phyloP scores from a whole-genome alignment of 2,329 filamentous ascomycete genomes.

The Lecanosticta acicola region DNA sequence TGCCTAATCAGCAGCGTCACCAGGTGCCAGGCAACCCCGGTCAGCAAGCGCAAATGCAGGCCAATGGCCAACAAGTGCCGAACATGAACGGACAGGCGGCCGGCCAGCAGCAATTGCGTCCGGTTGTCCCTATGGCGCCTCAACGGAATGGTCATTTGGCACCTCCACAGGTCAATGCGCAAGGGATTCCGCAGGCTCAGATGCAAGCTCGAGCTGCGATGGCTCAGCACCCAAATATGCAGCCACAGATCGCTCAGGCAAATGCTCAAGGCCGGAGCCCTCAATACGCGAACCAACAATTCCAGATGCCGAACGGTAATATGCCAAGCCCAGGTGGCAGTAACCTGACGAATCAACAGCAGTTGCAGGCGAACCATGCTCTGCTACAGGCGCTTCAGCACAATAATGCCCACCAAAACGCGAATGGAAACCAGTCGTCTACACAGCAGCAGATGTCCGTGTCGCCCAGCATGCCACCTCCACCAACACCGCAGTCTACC shows the following conservation, averaged over 20 bases:
- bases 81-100: constrained; percentile 36
- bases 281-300: constrained; percentile 27
- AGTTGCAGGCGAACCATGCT: constrained; percentile 30
- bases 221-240: constrained; percentile 16
- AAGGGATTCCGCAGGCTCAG: constrained; percentile 61
- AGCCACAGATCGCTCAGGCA: constrained; percentile 21
- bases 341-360: constrained; percentile 31
- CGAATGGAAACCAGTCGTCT: constrained; percentile 11
- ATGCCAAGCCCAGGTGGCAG: constrained; percentile 26
- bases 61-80: constrained; percentile 28
- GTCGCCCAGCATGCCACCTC: constrained; percentile 35
- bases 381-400: constrained; percentile 27
- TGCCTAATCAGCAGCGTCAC: constrained; percentile 24
- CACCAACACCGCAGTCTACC: constrained; percentile 28
- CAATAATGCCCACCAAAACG: constrained; percentile 17
- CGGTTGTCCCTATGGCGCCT: constrained; percentile 44
- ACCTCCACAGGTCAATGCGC: constrained; percentile 48
- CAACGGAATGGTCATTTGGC: constrained; percentile 43
- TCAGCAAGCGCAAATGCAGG: constrained; percentile 26
- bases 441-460: constrained; percentile 25
- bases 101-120: constrained; percentile 34
- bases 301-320: constrained; percentile 26
- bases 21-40: constrained; percentile 15
- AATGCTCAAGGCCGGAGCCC: constrained; percentile 22
- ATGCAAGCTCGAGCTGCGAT: constrained; percentile 26